Percentiles rank a stretch among this genome's conserved stretches.
phyloP scores from a whole-genome alignment of 169 alveolate species.

The Plasmodium relictum region DNA sequence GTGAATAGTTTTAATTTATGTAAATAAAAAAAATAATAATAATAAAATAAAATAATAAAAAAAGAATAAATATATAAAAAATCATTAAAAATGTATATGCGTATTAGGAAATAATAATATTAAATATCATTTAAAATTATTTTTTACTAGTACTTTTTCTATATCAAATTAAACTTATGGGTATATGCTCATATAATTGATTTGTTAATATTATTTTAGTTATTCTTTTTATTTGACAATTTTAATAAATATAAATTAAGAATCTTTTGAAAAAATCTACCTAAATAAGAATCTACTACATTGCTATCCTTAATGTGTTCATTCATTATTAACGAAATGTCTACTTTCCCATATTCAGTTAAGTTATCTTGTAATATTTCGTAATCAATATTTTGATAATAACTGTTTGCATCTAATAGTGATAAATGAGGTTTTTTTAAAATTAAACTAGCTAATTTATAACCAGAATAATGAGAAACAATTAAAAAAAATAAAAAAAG shows the following conservation, averaged over 20 bases:
- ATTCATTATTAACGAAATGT: background rate
- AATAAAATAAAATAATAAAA: too few species aligned
- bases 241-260: background rate
- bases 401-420: conserved; percentile 19
- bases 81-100: too few species aligned
- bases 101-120: too few species aligned
- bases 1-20: too few species aligned
- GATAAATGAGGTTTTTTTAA: conserved; percentile 18
- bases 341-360: conserved; percentile 2
- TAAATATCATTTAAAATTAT: too few species aligned
- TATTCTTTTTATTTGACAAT: background rate
- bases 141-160: too few species aligned
- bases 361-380: conserved; percentile 10
- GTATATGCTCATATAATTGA: too few species aligned
- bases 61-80: too few species aligned
- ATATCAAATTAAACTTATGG: too few species aligned
- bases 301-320: background rate
- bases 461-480: conserved; percentile 39
- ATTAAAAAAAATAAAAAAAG: conserved; percentile 8
- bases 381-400: conserved; percentile 15
- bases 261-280: conserved; percentile 2
- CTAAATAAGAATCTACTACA: conserved; percentile 7
- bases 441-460: conserved; percentile 46
- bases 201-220: too few species aligned
- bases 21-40: too few species aligned